A percentile compares a stretch with the other conserved stretches of the same genome.
These are phyloP conservation scores for Dioszegia hungarica DNA, from an alignment of 768 basidiomycete species.

Conservation along the genomic window DNA sequence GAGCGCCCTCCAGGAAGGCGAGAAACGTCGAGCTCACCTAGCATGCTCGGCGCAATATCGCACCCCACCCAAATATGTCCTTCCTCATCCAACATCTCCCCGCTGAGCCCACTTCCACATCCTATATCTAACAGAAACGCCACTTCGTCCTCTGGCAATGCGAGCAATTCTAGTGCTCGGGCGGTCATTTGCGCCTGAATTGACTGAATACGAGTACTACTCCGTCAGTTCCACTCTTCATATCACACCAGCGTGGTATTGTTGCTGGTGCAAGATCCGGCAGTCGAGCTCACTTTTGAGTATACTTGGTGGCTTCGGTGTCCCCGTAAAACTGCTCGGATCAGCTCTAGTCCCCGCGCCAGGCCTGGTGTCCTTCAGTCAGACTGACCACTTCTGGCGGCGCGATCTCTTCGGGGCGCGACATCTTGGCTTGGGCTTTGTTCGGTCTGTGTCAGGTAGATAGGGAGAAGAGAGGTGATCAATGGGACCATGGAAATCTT, in stretches of 20 bases:
- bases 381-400: constrained; percentile 80
- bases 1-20: background rate
- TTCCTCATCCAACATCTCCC: constrained; percentile 91
- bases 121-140: constrained; percentile 91
- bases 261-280: no score
- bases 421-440: constrained; percentile 55
- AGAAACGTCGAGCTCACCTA: constrained; percentile 59
- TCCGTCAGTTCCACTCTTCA: no score
- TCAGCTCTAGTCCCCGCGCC: background rate
- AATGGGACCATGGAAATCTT: no score
- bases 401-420: constrained; percentile 78
- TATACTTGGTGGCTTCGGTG: constrained; percentile 91
- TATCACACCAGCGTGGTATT: no score
- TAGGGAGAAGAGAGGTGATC: background rate
- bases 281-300: constrained; percentile 77
- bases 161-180: constrained; percentile 84
- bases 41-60: constrained; percentile 94
- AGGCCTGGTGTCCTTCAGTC: background rate
- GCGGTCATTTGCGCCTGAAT: constrained; percentile 98
- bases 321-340: constrained; percentile 88
- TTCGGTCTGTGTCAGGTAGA: background rate
- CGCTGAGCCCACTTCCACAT: constrained; percentile 92
- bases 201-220: constrained; percentile 86
- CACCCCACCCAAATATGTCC: constrained; percentile 90
- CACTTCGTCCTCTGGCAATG: constrained; percentile 70